phyloP scores from a whole-genome alignment of 257 asterid genomes.

The Ligustrum vulgare region DNA sequence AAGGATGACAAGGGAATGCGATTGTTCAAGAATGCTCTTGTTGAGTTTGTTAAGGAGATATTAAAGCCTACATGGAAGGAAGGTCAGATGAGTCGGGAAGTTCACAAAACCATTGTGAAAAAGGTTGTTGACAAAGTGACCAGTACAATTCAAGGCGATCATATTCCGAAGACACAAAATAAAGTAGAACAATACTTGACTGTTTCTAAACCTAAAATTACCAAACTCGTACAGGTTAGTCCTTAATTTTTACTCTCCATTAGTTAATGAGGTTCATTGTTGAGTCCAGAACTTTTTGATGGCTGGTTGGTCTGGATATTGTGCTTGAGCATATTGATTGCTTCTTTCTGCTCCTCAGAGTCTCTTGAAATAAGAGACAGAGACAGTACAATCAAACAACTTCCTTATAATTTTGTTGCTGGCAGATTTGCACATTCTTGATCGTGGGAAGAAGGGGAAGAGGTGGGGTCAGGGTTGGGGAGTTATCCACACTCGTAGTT shows the following conservation, averaged over 20 bases:
- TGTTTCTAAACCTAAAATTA: constrained; percentile 66
- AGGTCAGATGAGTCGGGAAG: constrained; percentile 91
- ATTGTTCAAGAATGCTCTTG: constrained; percentile 68
- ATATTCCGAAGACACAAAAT: constrained; percentile 78
- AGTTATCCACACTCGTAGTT: too few species aligned
- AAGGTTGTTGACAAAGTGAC: constrained; percentile 95
- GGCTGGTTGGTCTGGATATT: not conserved
- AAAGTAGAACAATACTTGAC: constrained; percentile 73
- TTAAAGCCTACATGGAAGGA: constrained; percentile 93
- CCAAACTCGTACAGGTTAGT: constrained; percentile 87
- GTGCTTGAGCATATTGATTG: not conserved
- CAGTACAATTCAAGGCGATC: constrained; percentile 61
- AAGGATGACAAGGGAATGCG: constrained; percentile 85
- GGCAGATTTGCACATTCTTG: too few species aligned
- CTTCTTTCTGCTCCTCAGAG: not conserved
- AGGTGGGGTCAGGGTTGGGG: too few species aligned
- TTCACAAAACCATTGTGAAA: constrained; percentile 85
- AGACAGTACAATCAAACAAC: not conserved
- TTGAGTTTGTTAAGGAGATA: constrained; percentile 82
- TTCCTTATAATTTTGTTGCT: not conserved
- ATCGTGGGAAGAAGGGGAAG: too few species aligned
- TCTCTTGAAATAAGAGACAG: not conserved
- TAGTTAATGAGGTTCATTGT: not conserved
- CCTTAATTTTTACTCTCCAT: not conserved
- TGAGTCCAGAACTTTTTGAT: not conserved